Evolutionary conservation across 2,329 filamentous ascomycete genomes (phyloP), one percentile per base, ranked within the genome.

Genomic region (Aspergillus pseudoglaucus): DNA sequence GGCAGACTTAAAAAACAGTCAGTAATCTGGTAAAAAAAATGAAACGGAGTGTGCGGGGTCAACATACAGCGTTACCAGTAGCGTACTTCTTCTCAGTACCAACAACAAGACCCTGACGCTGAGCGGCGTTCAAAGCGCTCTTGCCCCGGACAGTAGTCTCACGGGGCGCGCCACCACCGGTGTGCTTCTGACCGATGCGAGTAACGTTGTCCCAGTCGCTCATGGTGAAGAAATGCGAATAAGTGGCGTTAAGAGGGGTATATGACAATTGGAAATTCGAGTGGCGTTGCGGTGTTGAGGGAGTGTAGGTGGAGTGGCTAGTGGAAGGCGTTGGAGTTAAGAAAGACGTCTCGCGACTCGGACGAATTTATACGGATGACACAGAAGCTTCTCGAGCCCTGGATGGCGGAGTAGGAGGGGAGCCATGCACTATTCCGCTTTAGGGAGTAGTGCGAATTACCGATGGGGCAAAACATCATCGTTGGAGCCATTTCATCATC

Each of bases 91-190:
- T 98, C 77, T 98, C 91, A 1, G 91, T 95, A 52, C 77, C 79
- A 55, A 95, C 70, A 59, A 94, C 71, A 50, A 80, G 79, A 52
- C 93, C 93, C 52, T 77, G 80, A 54, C 93, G 84, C 73, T 88
- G 83, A 23, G 93, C 93, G 52, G 91, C 91, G 72, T 98, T 98
- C 59, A 98, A 75, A 32, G 89, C 82, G 50, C 75, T 76, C 70
- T 88, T 89, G 66, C 91, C 88, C 69, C 87, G 86, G 67, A 97
- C 80, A 60, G 96, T 90, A 3, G 86, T 94, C 79, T 96, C 90
- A 59, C 88, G 87, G 58, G 81, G 75, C 42, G 71, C 71, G 47
- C 68, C 70, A 60, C 84, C 86, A 58, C 83, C 80, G 63, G 83
- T 83, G 65, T 80, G 81, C 74, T 87, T 91, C 81, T 83, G 88